Percentiles rank a stretch among this genome's conserved stretches.
Evolutionary conservation across 192 early-diverging fungal species (phyloP).

Genomic region (Coemansia sp.): DNA sequence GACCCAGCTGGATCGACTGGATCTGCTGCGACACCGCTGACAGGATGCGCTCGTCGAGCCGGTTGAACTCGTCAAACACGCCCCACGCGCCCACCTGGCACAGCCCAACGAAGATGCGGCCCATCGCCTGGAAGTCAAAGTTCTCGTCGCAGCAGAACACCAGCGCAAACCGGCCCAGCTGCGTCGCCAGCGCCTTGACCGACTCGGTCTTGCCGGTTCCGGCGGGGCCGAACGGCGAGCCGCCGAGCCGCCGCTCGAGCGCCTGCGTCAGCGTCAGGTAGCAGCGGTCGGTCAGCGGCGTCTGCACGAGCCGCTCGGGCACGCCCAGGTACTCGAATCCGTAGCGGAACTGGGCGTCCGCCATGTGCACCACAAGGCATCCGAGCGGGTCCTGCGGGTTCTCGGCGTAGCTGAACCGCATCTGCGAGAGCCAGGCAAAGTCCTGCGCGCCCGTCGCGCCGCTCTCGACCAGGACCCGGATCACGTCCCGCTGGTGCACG

Average conservation of each 20-base stretch:
- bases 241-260: constrained; percentile 87
- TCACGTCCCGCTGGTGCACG: constrained; percentile 96
- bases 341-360: constrained; percentile 90
- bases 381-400: constrained; percentile 64
- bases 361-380: constrained; percentile 83
- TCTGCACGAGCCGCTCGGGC: constrained; percentile 96
- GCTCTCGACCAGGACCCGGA: constrained; percentile 64
- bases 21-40: constrained; percentile 99
- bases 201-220: constrained; percentile 99
- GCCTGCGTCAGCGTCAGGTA: constrained; percentile 99
- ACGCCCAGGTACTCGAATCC: constrained; percentile 99
- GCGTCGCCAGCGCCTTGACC: constrained; percentile 94
- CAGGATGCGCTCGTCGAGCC: constrained; percentile 95
- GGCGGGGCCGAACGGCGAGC: constrained; percentile 97
- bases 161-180: constrained; percentile 94
- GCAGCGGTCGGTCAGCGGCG: constrained; percentile 98
- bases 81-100: constrained; percentile 99
- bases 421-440: constrained; percentile 95
- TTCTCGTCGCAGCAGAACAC: constrained; percentile 99
- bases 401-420: constrained; percentile 88
- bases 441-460: constrained; percentile 63
- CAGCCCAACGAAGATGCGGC: constrained; percentile 98
- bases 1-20: constrained; percentile 96
- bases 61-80: constrained; percentile 99
- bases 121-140: constrained; percentile 99